These are phyloP conservation scores for Penicillium sp. DNA, from an alignment of 2,329 filamentous ascomycete genomes.

Conservation along the genomic window DNA sequence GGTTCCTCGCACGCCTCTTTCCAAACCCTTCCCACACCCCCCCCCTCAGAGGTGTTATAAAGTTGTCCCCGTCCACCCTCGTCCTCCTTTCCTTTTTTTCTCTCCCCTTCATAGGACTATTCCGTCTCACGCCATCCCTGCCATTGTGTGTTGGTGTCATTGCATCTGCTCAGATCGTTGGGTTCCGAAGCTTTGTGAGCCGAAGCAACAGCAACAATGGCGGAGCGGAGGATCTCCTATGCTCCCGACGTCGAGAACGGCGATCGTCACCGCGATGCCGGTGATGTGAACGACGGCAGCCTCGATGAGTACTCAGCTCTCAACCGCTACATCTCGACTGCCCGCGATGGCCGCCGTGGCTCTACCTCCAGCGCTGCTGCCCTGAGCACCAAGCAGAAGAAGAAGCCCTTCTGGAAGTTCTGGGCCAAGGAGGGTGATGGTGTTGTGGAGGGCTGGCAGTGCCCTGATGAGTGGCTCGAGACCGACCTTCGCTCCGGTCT, in stretches of 20 bases:
- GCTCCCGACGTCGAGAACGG: conserved; percentile 40
- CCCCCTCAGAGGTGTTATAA: conserved; percentile 26
- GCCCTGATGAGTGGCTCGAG: conserved; percentile 63
- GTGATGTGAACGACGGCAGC: conserved; percentile 25
- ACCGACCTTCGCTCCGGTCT: conserved; percentile 64
- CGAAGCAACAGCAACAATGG: conserved; percentile 37
- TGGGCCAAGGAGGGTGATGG: conserved; percentile 35
- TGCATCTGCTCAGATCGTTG: conserved; percentile 34
- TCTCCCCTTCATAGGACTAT: conserved; percentile 30
- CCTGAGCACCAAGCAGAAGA: conserved; percentile 39
- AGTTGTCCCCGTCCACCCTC: conserved; percentile 30
- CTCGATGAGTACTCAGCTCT: conserved; percentile 60
- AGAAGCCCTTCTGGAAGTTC: conserved; percentile 56
- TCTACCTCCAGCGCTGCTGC: conserved; percentile 41
- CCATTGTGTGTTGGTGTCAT: conserved; percentile 30
- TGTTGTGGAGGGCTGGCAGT: conserved; percentile 35
- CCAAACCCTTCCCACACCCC: conserved; percentile 13
- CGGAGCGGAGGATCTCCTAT: conserved; percentile 42
- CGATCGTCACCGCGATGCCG: conserved; percentile 29
- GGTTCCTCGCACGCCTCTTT: conserved; percentile 17
- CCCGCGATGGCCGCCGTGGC: conserved; percentile 53
- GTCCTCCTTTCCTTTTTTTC: conserved; percentile 14
- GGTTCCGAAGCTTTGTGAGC: conserved; percentile 35
- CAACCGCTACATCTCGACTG: conserved; percentile 62
- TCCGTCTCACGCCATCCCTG: conserved; percentile 36